Conservation (phyloP, 257 asterid genomes). For the Ballota nigra region DNA sequence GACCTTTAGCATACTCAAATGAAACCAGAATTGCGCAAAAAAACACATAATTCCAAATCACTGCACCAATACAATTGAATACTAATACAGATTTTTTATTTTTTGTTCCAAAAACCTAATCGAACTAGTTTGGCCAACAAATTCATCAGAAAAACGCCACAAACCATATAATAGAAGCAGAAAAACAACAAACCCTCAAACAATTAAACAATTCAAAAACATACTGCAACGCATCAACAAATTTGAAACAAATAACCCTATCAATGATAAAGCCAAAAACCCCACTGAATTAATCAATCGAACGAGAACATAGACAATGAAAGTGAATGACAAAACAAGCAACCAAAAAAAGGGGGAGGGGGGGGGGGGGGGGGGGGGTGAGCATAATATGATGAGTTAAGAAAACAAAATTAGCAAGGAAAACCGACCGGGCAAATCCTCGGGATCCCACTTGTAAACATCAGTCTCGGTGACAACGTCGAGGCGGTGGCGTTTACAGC, state of each 20-base stretch:
- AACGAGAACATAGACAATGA: neutral
- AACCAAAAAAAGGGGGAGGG: too few species aligned
- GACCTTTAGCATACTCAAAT: neutral
- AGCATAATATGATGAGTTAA: neutral
- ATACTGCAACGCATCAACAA: neutral
- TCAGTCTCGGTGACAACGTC: conserved; percentile 70
- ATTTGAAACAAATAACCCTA: neutral
- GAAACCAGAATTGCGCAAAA: neutral
- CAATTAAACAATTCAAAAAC: neutral
- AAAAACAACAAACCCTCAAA: neutral
- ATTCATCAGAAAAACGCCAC: neutral
- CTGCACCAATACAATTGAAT: neutral
- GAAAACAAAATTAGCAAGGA: neutral
- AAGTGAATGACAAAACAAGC: neutral
- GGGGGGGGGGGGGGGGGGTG: too few species aligned
- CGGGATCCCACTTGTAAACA: conserved; percentile 85
- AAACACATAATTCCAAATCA: neutral
- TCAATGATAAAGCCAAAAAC: neutral
- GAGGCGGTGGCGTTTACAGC: conserved; percentile 41
- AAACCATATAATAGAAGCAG: neutral
- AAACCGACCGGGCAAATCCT: conserved; percentile 75
- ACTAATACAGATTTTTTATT: neutral
- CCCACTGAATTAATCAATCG: neutral
- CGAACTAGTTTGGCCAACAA: neutral
- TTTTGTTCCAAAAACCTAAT: neutral